phyloP scores from a whole-genome alignment of 2,329 filamentous ascomycete genomes.

The Dactylella cylindrospora region DNA sequence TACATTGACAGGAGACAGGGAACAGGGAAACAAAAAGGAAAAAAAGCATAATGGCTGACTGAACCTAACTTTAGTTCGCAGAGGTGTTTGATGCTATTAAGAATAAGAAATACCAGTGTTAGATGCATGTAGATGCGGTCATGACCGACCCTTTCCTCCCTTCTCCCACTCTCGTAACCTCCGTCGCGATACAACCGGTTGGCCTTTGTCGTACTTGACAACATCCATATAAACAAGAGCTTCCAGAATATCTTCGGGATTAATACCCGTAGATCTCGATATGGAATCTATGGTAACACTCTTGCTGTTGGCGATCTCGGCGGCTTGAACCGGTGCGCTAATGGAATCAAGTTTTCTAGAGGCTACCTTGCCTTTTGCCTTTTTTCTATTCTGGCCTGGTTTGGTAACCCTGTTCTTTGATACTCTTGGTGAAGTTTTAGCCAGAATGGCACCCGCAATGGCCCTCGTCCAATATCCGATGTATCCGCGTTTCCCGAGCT shows the following conservation, averaged over 20 bases:
- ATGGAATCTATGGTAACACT: conserved; percentile 17
- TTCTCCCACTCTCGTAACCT: conserved; percentile 4
- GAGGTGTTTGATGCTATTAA: too few species aligned
- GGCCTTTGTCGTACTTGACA: neutral
- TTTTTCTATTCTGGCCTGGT: conserved; percentile 7
- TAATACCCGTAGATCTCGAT: conserved; percentile 17
- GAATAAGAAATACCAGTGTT: too few species aligned
- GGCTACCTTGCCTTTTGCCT: conserved; percentile 1
- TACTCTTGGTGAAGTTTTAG: neutral
- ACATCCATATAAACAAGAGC: conserved; percentile 6
- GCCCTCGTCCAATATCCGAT: conserved; percentile 49
- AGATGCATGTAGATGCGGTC: too few species aligned
- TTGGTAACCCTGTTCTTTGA: neutral
- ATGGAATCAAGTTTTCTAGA: conserved; percentile 5
- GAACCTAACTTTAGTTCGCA: too few species aligned
- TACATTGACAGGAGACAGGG: too few species aligned
- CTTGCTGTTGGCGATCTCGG: conserved; percentile 5
- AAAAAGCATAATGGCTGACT: too few species aligned
- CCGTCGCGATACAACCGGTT: neutral
- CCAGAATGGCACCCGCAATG: conserved; percentile 49
- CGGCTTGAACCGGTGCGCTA: neutral
- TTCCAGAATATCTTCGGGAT: conserved; percentile 23
- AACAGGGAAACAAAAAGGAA: too few species aligned
- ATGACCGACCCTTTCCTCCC: neutral
- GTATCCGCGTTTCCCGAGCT: conserved; percentile 47